A percentile compares a stretch with the other conserved stretches of the same genome.
phyloP scores from a whole-genome alignment of 768 basidiomycete genomes.

The Macrocybe gigantea region DNA sequence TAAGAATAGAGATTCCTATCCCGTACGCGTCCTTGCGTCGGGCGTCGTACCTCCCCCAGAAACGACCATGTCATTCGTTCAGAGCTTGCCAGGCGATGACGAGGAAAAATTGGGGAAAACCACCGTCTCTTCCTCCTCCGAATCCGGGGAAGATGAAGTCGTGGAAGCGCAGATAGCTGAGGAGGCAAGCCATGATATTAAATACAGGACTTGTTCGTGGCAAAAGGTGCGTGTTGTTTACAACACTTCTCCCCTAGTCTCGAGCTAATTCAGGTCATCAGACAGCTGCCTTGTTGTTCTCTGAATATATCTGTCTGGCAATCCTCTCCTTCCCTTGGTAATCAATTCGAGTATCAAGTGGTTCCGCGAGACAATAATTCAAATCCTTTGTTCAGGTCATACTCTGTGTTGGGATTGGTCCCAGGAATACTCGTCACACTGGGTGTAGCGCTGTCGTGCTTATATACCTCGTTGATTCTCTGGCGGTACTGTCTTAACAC shows the following conservation, averaged over 20 bases:
- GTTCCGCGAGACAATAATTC: background rate
- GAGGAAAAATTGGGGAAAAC: no score
- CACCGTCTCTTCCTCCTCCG: no score
- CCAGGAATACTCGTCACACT: conserved; percentile 37
- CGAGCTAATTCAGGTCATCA: conserved; percentile 7
- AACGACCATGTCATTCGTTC: no score
- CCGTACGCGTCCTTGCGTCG: no score
- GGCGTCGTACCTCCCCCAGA: no score
- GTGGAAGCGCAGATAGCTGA: conserved; percentile 6
- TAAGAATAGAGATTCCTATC: no score
- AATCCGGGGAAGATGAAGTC: conserved; percentile 1
- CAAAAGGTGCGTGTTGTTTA: conserved; percentile 31
- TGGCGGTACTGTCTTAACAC: conserved; percentile 44
- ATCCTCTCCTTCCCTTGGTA: conserved; percentile 33
- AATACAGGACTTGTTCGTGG: conserved; percentile 36
- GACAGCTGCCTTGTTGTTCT: conserved; percentile 40
- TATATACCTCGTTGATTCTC: conserved; percentile 42
- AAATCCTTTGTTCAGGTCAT: conserved; percentile 24
- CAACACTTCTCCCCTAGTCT: background rate
- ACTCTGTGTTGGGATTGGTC: conserved; percentile 37
- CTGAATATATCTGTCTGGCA: conserved; percentile 41
- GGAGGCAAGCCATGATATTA: conserved; percentile 5
- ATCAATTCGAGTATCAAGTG: background rate
- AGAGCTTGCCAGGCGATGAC: no score
- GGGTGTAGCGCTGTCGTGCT: conserved; percentile 28